Conservation (phyloP, 1,284 basidiomycete species). For the Trichosporon coremiiforme region DNA sequence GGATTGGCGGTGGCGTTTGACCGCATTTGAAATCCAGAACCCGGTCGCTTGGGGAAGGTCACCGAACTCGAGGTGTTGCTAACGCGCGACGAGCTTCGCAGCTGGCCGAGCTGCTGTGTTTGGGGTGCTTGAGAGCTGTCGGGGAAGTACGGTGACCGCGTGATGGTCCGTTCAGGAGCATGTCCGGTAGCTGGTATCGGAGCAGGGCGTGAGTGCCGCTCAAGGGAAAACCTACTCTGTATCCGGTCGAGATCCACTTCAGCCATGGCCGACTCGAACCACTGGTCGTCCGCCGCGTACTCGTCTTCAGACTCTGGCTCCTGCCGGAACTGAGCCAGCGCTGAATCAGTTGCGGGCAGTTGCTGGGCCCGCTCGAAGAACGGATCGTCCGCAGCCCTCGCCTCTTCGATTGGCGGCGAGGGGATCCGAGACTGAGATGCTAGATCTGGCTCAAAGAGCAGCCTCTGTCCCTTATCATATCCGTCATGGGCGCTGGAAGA, state of each 20-base stretch:
- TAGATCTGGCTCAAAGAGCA: neutral
- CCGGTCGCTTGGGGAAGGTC: conserved; percentile 22
- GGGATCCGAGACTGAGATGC: neutral
- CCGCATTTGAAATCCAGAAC: neutral
- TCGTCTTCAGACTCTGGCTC: conserved; percentile 7
- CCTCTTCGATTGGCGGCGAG: neutral
- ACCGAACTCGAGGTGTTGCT: conserved; percentile 18
- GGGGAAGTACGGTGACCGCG: conserved; percentile 16
- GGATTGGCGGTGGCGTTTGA: neutral
- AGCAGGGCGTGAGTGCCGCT: neutral
- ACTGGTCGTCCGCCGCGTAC: conserved; percentile 15
- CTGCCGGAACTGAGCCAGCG: neutral
- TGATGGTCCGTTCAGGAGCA: neutral
- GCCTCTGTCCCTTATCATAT: neutral
- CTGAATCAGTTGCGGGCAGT: neutral
- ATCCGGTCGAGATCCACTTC: conserved; percentile 22
- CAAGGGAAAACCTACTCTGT: neutral
- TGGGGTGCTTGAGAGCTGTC: neutral
- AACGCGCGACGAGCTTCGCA: conserved; percentile 1
- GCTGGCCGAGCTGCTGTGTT: neutral
- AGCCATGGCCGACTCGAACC: conserved; percentile 23
- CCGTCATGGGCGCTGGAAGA: neutral
- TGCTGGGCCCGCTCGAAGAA: neutral
- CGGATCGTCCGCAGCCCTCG: neutral
- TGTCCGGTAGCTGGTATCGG: neutral